Base-by-base conservation (phyloP, 352 stramenopile genomes). In the Phytophthora cactorum region DNA sequence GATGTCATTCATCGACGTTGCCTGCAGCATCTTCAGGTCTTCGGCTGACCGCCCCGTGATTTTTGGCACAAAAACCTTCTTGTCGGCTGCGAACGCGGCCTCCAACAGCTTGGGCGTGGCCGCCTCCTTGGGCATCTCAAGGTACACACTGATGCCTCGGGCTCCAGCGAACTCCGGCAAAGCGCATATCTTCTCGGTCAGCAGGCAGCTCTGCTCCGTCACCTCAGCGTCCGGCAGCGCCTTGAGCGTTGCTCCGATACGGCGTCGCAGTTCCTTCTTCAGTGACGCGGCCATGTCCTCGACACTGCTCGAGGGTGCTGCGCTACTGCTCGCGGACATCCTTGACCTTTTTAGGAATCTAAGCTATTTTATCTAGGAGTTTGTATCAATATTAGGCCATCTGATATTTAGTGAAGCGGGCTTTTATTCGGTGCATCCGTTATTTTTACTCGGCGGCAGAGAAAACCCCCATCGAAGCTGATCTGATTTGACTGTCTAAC, bases 11-110 rank as follows among this genome's bases (percentile, higher is more conserved):
- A 86, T 64, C 1, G 82, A 93, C 12, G 65, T 46, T 9, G 82
- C 78, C 14, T 82, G 82, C 54, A 96, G 68, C 90, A 97, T 96
- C 41, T 70, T 67, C 46, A 97, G 72, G 65, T 96, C 86, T 25
- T 91, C 79, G 11, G 90, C 80, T 17, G 58, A 73, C 15, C 51
- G 65, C 11, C 84, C 81, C 10, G 63, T 87, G 59, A 97, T 92
- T 74, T 97, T 97, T n/a, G 90, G 90, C 44, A 97, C 89, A 49
- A 92, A 96, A 8, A 97, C 83, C 51, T 83, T 87, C 70, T 94
- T 96, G 6, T 75, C 55, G 0, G 71, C 62, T 6, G 60, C 77
- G 50, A 97, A 94, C 4, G 86, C 76, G 4, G 71, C 64, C 39
- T 70, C 56, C 46, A 96, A 50, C 38, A 96, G 68, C 22, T 55